These are phyloP conservation scores for Penicillium antarcticum DNA, from an alignment of 495 filamentous ascomycete species.

Conservation along the genomic window DNA sequence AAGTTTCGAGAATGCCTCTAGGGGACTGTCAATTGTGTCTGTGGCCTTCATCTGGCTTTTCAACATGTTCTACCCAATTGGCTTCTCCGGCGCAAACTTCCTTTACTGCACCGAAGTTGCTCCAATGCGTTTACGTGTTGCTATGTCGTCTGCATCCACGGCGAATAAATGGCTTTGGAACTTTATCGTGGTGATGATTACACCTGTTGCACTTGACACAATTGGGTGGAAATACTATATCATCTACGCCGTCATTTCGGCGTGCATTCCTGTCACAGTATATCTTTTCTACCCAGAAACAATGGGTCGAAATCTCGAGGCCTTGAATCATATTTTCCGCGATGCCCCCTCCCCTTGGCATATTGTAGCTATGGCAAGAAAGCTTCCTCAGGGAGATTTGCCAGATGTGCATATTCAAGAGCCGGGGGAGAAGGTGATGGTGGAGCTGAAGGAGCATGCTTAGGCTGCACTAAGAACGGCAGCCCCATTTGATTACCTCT, in stretches of 20 bases:
- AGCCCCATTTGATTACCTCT: no score
- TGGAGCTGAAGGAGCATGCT: constrained; percentile 11
- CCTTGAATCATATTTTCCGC: constrained; percentile 64
- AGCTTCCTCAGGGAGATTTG: constrained; percentile 26
- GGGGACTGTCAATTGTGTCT: constrained; percentile 29
- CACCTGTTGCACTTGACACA: constrained; percentile 40
- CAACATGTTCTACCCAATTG: constrained; percentile 58
- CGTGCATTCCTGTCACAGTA: constrained; percentile 40
- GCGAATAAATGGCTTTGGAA: constrained; percentile 50
- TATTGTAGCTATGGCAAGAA: constrained; percentile 31
- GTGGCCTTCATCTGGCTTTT: constrained; percentile 59
- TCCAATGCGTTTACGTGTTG: constrained; percentile 49
- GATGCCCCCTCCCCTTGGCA: constrained; percentile 39
- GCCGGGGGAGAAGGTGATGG: constrained; percentile 2
- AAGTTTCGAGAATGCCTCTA: constrained; percentile 25
- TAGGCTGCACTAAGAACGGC: not conserved
- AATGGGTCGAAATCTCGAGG: constrained; percentile 60
- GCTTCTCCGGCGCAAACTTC: constrained; percentile 57
- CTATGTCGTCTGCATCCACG: constrained; percentile 44
- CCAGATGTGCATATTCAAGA: not conserved
- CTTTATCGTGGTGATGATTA: constrained; percentile 59
- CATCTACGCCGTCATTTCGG: constrained; percentile 35
- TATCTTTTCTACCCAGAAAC: constrained; percentile 71
- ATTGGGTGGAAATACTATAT: constrained; percentile 37
- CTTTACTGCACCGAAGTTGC: constrained; percentile 57